Percentiles rank a stretch among this genome's conserved stretches.
Conservation (phyloP, 2,329 filamentous ascomycete genomes). For the Talaromyces sp. region DNA sequence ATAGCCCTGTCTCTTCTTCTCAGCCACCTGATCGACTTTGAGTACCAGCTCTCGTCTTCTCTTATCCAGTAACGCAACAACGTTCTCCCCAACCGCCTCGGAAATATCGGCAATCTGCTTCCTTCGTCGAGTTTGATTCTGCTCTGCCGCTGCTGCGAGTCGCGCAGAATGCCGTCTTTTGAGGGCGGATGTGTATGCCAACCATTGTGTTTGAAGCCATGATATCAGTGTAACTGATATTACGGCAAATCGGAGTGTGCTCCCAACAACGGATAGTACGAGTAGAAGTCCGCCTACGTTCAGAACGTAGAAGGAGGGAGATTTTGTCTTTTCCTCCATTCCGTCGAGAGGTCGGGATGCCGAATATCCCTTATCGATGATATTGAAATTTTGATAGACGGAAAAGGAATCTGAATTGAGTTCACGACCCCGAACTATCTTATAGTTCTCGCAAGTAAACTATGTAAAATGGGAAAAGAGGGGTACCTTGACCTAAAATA, state of each 20-base stretch:
- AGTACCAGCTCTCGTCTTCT: background rate
- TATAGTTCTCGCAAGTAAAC: background rate
- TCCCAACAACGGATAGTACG: constrained; percentile 8
- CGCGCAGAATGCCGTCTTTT: constrained; percentile 9
- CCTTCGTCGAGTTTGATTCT: background rate
- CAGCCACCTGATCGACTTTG: background rate
- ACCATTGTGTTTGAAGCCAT: constrained; percentile 16
- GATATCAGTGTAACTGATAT: constrained; percentile 10
- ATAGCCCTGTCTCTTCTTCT: background rate
- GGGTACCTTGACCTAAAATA: background rate
- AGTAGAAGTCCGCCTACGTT: constrained; percentile 9
- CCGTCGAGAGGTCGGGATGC: background rate
- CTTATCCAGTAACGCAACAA: constrained; percentile 5
- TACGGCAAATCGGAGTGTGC: constrained; percentile 7
- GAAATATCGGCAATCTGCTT: constrained; percentile 12
- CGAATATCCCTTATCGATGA: background rate
- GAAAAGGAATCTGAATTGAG: too few species aligned
- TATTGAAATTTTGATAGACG: too few species aligned
- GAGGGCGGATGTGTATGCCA: constrained; percentile 1
- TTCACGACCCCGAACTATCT: background rate
- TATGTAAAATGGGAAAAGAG: background rate
- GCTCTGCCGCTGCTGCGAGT: constrained; percentile 7
- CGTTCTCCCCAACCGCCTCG: constrained; percentile 7
- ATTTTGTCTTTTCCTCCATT: constrained; percentile 9
- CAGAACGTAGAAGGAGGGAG: background rate